Conservation (phyloP, 1,284 basidiomycete genomes). For the Wallemia hederae region DNA sequence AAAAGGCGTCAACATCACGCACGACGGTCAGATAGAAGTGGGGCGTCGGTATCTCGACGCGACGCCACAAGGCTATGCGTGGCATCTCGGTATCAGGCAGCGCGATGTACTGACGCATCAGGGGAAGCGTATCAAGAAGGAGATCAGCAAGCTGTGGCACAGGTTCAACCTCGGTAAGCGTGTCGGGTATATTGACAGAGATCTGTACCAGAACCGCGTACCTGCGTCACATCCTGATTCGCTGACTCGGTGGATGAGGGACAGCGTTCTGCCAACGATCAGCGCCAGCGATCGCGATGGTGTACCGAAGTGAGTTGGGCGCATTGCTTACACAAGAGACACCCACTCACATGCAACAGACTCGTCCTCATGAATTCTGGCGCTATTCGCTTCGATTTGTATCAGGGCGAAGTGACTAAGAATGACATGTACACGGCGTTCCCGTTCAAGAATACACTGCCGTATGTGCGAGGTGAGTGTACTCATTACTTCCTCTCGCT, state of each 20-base stretch:
- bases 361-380: constrained; percentile 42
- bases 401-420: constrained; percentile 7
- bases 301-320: neutral
- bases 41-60: constrained; percentile 20
- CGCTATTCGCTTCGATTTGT: constrained; percentile 39
- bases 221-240: constrained; percentile 31
- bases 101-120: constrained; percentile 15
- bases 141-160: neutral
- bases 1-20: constrained; percentile 1
- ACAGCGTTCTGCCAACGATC: constrained; percentile 19
- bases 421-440: constrained; percentile 13
- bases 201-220: constrained; percentile 33
- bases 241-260: constrained; percentile 14
- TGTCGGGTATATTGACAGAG: constrained; percentile 40
- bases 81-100: constrained; percentile 4
- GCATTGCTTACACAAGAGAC: constrained; percentile 12
- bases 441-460: neutral
- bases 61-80: constrained; percentile 16
- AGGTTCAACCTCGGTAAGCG: constrained; percentile 17
- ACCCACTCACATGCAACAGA: constrained; percentile 5
- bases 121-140: constrained; percentile 22
- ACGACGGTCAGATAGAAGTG: constrained; percentile 13
- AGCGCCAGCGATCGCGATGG: constrained; percentile 26
- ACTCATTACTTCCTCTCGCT: constrained; percentile 1
- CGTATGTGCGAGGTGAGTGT: neutral